A percentile compares a stretch with the other conserved stretches of the same genome.
These are phyloP conservation scores for Cytospora schulzeri DNA, from an alignment of 2,329 filamentous ascomycete genomes.

Conservation along the genomic window DNA sequence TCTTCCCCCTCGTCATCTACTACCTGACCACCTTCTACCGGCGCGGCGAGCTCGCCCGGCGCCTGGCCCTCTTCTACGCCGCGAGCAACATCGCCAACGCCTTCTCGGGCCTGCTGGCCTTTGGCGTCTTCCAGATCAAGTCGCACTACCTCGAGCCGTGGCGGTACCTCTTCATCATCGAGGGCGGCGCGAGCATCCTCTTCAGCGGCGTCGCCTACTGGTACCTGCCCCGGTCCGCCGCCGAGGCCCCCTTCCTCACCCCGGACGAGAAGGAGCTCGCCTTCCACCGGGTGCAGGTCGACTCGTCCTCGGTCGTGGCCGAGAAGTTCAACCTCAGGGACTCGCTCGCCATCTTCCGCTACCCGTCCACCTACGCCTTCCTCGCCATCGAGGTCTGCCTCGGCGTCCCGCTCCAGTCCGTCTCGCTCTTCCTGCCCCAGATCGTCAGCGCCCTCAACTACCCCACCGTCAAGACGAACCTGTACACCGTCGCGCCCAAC, in stretches of 20 bases:
- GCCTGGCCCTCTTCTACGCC: slow-evolving; percentile 66
- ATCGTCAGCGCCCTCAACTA: slow-evolving; percentile 54
- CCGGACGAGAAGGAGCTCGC: slow-evolving; percentile 69
- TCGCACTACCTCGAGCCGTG: slow-evolving; percentile 37
- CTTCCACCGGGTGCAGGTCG: slow-evolving; percentile 73
- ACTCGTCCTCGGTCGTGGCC: slow-evolving; percentile 65
- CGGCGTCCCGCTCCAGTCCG: slow-evolving; percentile 60
- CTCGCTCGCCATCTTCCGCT: slow-evolving; percentile 53
- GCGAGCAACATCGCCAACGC: slow-evolving; percentile 66
- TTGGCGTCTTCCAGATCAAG: slow-evolving; percentile 51
- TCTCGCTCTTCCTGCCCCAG: slow-evolving; percentile 53
- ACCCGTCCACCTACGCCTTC: slow-evolving; percentile 52
- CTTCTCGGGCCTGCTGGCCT: slow-evolving; percentile 61
- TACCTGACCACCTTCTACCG: slow-evolving; percentile 68
- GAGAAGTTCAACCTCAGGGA: slow-evolving; percentile 55
- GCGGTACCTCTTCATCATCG: slow-evolving; percentile 57
- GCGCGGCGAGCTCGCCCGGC: slow-evolving; percentile 68
- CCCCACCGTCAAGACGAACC: slow-evolving; percentile 63
- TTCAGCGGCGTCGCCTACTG: slow-evolving; percentile 67
- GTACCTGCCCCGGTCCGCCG: slow-evolving; percentile 67
- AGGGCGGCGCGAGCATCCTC: slow-evolving; percentile 57
- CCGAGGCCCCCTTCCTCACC: slow-evolving; percentile 66
- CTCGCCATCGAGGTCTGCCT: slow-evolving; percentile 59
- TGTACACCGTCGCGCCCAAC: slow-evolving; percentile 81
- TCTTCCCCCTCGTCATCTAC: slow-evolving; percentile 67